Conservation (phyloP, 164 flowering plant genomes). For the Piper longum region DNA sequence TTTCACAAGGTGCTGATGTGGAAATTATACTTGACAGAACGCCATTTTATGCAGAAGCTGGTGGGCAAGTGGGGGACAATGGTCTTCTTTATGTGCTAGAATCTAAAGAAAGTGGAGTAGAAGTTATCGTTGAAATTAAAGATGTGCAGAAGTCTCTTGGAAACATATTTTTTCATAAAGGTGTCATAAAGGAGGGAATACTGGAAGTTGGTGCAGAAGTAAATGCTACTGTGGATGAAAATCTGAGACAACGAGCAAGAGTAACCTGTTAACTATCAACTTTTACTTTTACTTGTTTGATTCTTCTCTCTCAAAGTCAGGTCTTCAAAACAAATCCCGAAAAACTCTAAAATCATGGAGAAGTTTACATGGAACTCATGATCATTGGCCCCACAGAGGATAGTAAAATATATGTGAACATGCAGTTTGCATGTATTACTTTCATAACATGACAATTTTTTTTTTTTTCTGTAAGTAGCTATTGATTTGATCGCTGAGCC, state of each 20-base stretch:
- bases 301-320: neutral
- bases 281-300: too few relatives aligned
- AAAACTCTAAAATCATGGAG: too few relatives aligned
- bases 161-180: constrained; percentile 73
- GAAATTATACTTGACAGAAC: constrained; percentile 70
- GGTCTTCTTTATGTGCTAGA: constrained; percentile 50
- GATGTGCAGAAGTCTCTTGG: constrained; percentile 78
- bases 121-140: constrained; percentile 51
- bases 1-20: constrained; percentile 68
- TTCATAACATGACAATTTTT: too few relatives aligned
- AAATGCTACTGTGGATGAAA: constrained; percentile 73
- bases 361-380: too few relatives aligned
- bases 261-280: constrained; percentile 11
- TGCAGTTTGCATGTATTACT: too few relatives aligned
- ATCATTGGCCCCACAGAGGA: too few relatives aligned
- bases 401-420: too few relatives aligned
- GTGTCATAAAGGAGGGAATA: constrained; percentile 54
- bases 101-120: constrained; percentile 19
- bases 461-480: too few relatives aligned
- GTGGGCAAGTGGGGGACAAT: constrained; percentile 86
- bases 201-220: constrained; percentile 70
- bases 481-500: too few relatives aligned
- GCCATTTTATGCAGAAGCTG: constrained; percentile 96
- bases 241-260: constrained; percentile 77
- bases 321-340: neutral